phyloP scores from a whole-genome alignment of 352 stramenopile species.

The Globisporangium paddicum region DNA sequence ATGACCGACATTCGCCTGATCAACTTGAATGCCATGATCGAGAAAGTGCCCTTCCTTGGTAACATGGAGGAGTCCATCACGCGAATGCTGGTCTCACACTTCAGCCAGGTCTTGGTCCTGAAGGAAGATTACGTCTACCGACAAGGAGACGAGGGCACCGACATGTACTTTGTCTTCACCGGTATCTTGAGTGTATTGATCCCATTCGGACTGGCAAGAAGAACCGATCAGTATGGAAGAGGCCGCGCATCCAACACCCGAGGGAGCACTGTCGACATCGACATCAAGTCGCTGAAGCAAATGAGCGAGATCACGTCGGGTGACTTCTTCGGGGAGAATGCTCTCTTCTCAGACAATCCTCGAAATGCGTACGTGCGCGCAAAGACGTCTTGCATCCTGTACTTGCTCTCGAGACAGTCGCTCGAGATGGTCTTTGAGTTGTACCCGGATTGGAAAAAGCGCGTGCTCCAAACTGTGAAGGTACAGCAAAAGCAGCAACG shows the following conservation, averaged over 20 bases:
- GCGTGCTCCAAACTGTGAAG: conserved; percentile 41
- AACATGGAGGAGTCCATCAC: conserved; percentile 44
- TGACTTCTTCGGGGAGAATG: conserved; percentile 39
- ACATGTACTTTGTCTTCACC: conserved; percentile 65
- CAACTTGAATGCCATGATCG: conserved; percentile 46
- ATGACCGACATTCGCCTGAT: conserved; percentile 50
- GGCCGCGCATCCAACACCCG: not conserved
- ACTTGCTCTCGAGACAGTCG: conserved; percentile 33
- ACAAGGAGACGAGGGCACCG: conserved; percentile 37
- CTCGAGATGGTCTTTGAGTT: conserved; percentile 46
- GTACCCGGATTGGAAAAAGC: conserved; percentile 43
- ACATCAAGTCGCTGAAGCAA: conserved; percentile 17
- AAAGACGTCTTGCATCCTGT: conserved; percentile 45
- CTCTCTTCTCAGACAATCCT: conserved; percentile 28
- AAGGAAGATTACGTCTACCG: conserved; percentile 37
- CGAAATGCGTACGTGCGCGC: conserved; percentile 36
- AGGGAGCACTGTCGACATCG: conserved; percentile 1
- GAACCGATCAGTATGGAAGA: not conserved
- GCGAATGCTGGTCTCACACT: conserved; percentile 45
- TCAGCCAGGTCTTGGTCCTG: conserved; percentile 38
- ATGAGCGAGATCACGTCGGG: conserved; percentile 33
- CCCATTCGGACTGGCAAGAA: conserved; percentile 1
- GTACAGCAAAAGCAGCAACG: conserved; percentile 39
- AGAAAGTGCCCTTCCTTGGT: conserved; percentile 46
- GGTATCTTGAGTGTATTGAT: conserved; percentile 36